These are phyloP conservation scores for Magnusiomyces clavatus DNA, from an alignment of 1,139 yeast species.

Conservation along the genomic window DNA sequence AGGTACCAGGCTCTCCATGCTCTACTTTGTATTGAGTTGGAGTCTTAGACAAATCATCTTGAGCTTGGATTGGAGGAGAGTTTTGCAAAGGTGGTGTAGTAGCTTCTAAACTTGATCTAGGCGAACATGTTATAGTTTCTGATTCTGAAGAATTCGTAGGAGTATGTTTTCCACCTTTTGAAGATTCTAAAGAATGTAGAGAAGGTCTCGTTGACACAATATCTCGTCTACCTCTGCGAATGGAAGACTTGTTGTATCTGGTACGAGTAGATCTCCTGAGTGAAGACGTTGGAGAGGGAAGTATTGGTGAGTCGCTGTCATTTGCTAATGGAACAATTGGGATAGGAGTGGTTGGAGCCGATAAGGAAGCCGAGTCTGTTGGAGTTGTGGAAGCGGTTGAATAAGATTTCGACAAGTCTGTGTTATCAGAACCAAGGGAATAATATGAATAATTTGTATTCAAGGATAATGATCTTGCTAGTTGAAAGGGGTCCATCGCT, in stretches of 20 bases:
- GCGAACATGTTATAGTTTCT: not conserved
- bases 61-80: not conserved
- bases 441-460: constrained; percentile 4
- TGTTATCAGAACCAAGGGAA: not conserved
- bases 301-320: constrained; percentile 26
- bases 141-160: no score
- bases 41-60: not conserved
- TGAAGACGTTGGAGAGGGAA: constrained; percentile 26
- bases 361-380: constrained; percentile 7
- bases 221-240: constrained; percentile 18
- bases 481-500: constrained; percentile 29
- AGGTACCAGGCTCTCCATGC: no score
- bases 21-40: no score
- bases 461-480: constrained; percentile 25
- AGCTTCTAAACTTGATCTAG: not conserved
- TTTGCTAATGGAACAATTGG: constrained; percentile 12
- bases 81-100: not conserved
- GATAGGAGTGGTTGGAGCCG: not conserved
- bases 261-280: constrained; percentile 26
- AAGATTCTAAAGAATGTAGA: no score
- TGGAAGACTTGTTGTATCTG: constrained; percentile 23
- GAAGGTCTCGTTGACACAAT: constrained; percentile 4
- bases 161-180: no score
- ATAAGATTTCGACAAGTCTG: constrained; percentile 1
- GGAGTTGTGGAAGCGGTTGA: constrained; percentile 14